Percentiles rank a stretch among this genome's conserved stretches.
Evolutionary conservation across 441 rosid species (phyloP).

Genomic region (Manihot esculenta): DNA sequence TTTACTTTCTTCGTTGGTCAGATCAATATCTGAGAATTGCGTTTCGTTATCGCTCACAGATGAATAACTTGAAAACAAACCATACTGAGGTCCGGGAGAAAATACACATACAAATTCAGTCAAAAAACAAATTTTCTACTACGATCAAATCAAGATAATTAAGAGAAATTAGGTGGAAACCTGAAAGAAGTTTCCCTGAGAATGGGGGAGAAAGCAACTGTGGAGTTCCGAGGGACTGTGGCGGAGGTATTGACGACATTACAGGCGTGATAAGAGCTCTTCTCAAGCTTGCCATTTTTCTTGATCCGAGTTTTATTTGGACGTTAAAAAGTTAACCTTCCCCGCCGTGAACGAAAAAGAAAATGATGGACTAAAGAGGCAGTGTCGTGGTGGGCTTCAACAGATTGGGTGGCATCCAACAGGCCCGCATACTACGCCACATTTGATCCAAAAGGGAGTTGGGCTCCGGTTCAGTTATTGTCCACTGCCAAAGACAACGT

Average conservation of each 20-base stretch:
- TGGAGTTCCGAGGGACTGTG: constrained; percentile 19
- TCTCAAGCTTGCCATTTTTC: constrained; percentile 49
- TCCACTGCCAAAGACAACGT: not conserved
- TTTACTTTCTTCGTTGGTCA: constrained; percentile 67
- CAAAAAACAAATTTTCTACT: too few relatives aligned
- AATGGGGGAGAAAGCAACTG: not conserved
- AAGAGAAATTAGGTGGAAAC: constrained; percentile 15
- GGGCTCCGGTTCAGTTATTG: not conserved
- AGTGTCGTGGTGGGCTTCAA: not conserved
- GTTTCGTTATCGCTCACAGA: constrained; percentile 18
- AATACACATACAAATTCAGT: constrained; percentile 5
- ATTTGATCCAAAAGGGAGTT: not conserved
- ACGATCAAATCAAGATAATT: not conserved
- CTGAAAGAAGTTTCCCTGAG: constrained; percentile 27
- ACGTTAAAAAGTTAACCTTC: too few relatives aligned
- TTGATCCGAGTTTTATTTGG: not conserved
- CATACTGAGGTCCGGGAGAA: constrained; percentile 36
- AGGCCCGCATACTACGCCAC: not conserved
- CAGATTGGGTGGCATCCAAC: not conserved
- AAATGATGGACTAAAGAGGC: not conserved
- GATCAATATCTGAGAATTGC: constrained; percentile 47
- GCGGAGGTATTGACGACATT: constrained; percentile 42
- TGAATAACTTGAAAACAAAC: constrained; percentile 46
- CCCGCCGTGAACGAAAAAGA: too few relatives aligned
- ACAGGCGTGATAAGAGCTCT: constrained; percentile 42